These are phyloP conservation scores for Fomitopsis pinicola DNA, from an alignment of 1,284 basidiomycete species.

Conservation along the genomic window DNA sequence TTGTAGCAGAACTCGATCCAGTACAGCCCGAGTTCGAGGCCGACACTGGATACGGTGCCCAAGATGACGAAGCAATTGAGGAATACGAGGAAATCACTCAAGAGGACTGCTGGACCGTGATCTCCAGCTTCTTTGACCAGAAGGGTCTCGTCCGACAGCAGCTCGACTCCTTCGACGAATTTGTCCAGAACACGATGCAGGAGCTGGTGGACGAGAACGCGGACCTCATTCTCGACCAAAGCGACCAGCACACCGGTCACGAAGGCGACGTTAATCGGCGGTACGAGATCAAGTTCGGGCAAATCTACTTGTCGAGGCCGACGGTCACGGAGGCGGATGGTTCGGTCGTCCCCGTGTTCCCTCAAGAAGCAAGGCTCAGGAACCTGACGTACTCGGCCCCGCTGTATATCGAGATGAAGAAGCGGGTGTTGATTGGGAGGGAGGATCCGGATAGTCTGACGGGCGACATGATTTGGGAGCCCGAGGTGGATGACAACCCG, in stretches of 20 bases:
- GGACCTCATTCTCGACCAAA: constrained; percentile 93
- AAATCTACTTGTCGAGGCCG: constrained; percentile 94
- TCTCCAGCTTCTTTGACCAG: constrained; percentile 94
- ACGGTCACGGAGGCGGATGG: constrained; percentile 97
- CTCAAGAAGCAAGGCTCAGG: constrained; percentile 94
- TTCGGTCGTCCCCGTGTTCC: constrained; percentile 89
- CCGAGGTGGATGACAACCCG: constrained; percentile 61
- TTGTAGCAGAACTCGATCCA: constrained; percentile 23
- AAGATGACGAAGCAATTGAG: constrained; percentile 59
- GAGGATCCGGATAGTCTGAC: constrained; percentile 80
- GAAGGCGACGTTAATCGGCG: constrained; percentile 78
- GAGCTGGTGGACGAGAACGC: constrained; percentile 96
- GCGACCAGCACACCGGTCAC: constrained; percentile 90
- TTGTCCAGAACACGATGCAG: constrained; percentile 99
- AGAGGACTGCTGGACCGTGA: constrained; percentile 95
- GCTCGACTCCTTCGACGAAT: constrained; percentile 98
- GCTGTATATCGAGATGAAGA: constrained; percentile 94
- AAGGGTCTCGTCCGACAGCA: constrained; percentile 98
- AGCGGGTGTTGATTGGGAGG: constrained; percentile 76
- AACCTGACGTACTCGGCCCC: constrained; percentile 97
- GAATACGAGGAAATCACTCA: constrained; percentile 80
- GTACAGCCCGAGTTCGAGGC: constrained; percentile 55
- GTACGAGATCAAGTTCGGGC: constrained; percentile 96
- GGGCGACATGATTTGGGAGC: constrained; percentile 82
- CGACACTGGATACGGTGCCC: constrained; percentile 50